Evolutionary conservation across 2,329 filamentous ascomycete genomes (phyloP), one percentile per base, ranked within the genome.

Genomic region (Aspergillus intermedius): DNA sequence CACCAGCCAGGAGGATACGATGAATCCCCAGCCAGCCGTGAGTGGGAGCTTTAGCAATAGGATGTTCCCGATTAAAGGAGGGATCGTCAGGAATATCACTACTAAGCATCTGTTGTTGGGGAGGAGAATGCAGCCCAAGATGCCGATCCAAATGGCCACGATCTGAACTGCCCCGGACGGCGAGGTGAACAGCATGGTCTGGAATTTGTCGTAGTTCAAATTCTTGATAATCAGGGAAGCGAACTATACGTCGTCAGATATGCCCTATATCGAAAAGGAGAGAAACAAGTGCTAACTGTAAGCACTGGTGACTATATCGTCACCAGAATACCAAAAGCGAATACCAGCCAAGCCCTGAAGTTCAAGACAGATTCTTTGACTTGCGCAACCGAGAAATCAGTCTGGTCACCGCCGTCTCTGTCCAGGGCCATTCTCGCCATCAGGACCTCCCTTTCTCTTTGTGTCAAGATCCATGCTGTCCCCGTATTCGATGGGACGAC

Each of bases 91-190:
- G 1, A 55, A 58, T 13, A 77, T 55, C 6, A 70, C 60, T 1
- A 76, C 63, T 0, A 73, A 51, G 1, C 58, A 70, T 1, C 75
- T 63, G 34, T 68, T 67, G 1, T 62, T 61, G 0, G 74, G 74
- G 42, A 75, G 69, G 3, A 74, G 22, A 22, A 56, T 56, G 47
- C 66, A 75, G 0, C 60, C 66, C 10, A 61, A 52, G 7, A 39
- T 37, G 71, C 73, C 74, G 22, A 78, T 62, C 75, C 75, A 78
- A n/a, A 78, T 55, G 42, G 75, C 60, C 1, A 60, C 44, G 19
- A 78, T 66, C 50, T 77, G 72, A 0, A 77, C 66, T 2, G 74
- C 75, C 0, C 74, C 75, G 0, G 74, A 77, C 0, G 75, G 75
- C 0, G 72, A 68, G 3, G 67, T 70, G 56, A 74, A 74, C 0